Evolutionary conservation across 768 basidiomycete genomes (phyloP), one percentile per base, ranked within the genome.

Genomic region (Serpula lacrymans): DNA sequence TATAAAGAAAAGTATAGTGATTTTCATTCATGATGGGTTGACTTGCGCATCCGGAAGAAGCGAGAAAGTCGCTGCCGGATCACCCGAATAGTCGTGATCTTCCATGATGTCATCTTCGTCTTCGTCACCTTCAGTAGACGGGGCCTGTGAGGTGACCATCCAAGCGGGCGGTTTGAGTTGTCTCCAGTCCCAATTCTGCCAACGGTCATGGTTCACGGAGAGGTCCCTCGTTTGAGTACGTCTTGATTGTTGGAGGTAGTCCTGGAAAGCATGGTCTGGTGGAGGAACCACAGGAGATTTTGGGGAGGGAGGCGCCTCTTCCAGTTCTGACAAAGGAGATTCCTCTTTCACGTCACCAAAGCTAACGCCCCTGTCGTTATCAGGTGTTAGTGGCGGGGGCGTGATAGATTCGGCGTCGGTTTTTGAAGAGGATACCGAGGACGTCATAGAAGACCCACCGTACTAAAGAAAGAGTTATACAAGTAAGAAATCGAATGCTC

Each of bases 331-430:
- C 4, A 54, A 52, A 20, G 52, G 51, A 3, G 58, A 60, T 39
- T 42, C 59, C 23, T 41, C 49, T 39, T 42, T 43, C 31, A 63
- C 48, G 22, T 56, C 34, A 22, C 45, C 51, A 3, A 59, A 44
- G 14, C 18, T 39, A n/a, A 27, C 6, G 3, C 46, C 47, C 20
- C 51, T 50, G 43, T 60, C 62, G 20, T 64, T 56, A 45, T 69
- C 63, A 31, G 64, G 63, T 0, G 68, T 67, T 34, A 65, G 52
- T 28, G 66, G 58, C 1, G 66, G 64, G 5, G 67, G 62, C 2
- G 57, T 62, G 37, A 42, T 50, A 30, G 51, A 55, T 45, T 65
- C 64, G 18, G 49, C 52, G 31, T 59, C 58, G 17, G 56, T 55
- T 25, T 49, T 62, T 17, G 57, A 53, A 5, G 63, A 57, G 42